Evolutionary conservation across 2,329 filamentous ascomycete genomes (phyloP).

Genomic region (Fusarium floridanum): DNA sequence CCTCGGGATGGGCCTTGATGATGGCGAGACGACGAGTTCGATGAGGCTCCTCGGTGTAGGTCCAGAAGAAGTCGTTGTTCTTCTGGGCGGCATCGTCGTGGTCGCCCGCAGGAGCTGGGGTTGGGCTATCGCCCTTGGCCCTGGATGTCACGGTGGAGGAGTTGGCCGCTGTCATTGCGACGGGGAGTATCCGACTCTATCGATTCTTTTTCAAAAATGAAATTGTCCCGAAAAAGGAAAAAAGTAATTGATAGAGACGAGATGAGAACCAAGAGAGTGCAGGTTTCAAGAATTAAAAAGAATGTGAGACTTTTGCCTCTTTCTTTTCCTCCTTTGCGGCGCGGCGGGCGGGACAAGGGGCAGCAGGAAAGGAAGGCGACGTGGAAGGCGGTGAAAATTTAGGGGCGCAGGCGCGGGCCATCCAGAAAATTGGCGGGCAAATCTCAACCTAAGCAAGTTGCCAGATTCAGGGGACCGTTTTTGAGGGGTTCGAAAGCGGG

Average conservation of each 20-base stretch:
- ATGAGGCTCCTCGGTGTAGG: conserved; percentile 98
- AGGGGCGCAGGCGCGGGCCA: conserved; percentile 18
- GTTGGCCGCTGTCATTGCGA: conserved; percentile 45
- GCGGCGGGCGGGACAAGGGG: conserved; percentile 5
- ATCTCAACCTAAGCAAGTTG: neutral
- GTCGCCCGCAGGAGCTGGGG: conserved; percentile 27
- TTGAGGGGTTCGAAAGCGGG: conserved; percentile 43
- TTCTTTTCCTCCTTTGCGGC: conserved; percentile 16
- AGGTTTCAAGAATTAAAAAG: conserved; percentile 20
- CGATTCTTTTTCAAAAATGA: neutral
- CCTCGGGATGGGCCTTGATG: conserved; percentile 98
- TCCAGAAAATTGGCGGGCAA: conserved; percentile 20
- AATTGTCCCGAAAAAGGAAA: neutral
- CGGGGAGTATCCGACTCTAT: neutral
- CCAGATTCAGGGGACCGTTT: conserved; percentile 38
- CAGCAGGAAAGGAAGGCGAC: conserved; percentile 32
- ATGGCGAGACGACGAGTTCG: conserved; percentile 90
- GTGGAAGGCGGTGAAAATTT: conserved; percentile 47
- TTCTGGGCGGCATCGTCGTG: conserved; percentile 39
- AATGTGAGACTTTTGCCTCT: conserved; percentile 36
- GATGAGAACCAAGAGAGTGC: conserved; percentile 2
- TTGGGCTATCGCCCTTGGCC: conserved; percentile 42
- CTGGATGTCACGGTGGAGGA: conserved; percentile 53
- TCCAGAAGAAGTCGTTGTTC: conserved; percentile 87
- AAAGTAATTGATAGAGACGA: neutral